Conservation (phyloP, 352 stramenopile genomes). For the Pythium myriotylum region DNA sequence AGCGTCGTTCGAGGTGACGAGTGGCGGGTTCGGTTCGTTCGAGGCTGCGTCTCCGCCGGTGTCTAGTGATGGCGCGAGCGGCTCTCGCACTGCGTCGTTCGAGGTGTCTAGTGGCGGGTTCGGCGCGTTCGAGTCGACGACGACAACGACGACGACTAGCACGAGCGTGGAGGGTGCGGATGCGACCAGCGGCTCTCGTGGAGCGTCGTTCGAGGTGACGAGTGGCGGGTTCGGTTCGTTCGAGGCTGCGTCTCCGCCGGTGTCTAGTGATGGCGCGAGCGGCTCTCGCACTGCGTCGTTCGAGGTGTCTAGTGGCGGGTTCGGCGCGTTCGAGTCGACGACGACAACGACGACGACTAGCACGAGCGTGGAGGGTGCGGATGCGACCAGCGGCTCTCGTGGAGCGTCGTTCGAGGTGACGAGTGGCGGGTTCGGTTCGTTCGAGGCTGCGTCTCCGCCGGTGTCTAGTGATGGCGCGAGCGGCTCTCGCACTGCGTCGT, state of each 20-base stretch:
- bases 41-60: not conserved
- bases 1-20: slow-evolving; percentile 14
- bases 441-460: slow-evolving; percentile 1
- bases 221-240: no score
- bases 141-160: no score
- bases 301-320: slow-evolving; percentile 4
- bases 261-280: not conserved
- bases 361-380: not conserved
- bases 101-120: slow-evolving; percentile 3
- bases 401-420: slow-evolving; percentile 14
- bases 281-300: slow-evolving; percentile 15
- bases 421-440: slow-evolving; percentile 9
- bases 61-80: not conserved
- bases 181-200: no score
- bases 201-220: no score
- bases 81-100: slow-evolving; percentile 14
- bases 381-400: slow-evolving; percentile 6
- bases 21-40: slow-evolving; percentile 11
- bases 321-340: slow-evolving; percentile 5
- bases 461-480: not conserved
- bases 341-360: not conserved
- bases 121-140: no score
- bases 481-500: slow-evolving; percentile 10
- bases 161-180: no score
- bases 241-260: not conserved